Evolutionary conservation across 2,329 filamentous ascomycete species (phyloP), one percentile per base, ranked within the genome.

Genomic region (Gliomastix tumulicola): DNA sequence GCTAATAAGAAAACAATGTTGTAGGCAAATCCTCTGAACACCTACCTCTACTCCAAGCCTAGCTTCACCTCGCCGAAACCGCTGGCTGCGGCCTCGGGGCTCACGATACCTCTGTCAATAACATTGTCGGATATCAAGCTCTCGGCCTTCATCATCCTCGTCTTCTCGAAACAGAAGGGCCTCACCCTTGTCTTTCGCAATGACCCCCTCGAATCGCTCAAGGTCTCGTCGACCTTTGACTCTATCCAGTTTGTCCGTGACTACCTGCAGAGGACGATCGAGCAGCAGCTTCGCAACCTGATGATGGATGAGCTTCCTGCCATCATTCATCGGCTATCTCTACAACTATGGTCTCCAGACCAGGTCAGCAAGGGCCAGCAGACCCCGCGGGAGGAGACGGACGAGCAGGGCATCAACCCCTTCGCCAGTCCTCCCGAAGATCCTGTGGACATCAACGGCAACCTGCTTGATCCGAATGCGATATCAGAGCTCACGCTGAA

Each of bases 261-360:
- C 60, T 97, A 97, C 59, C 68, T 98, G 39, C 92, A 98, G 56
- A 84, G 87, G 57, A 94, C 90, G 42, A 98, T 98, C 50, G 92
- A 98, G 63, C 84, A 79, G 35, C 92, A 97, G 60, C 65, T 98
- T 42, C 82, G 92, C 21, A 88, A 89, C 37, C 58, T 98, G 46
- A 94, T 98, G 71, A 97, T 97, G 88, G 90, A 98, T 45, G 92
- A 98, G 57, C 65, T 98, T 18, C 92, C 92, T 1, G 89, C 90
- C 34, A 97, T 97, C 41, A 95, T 98, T 43, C 92, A 98, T 60
- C 79, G 88, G 35, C 66, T 98, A 16, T 97, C 90, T 0, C 67
- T 97, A 39, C 80, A 86, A 45, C 63, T 96, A 34, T 95, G 88
- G 82, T 92, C 88, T 37, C 87, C 89, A 0, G 90, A 97, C 48